These are phyloP conservation scores for Cenococcum geophilum DNA, from an alignment of 495 filamentous ascomycete genomes.

Conservation along the genomic window DNA sequence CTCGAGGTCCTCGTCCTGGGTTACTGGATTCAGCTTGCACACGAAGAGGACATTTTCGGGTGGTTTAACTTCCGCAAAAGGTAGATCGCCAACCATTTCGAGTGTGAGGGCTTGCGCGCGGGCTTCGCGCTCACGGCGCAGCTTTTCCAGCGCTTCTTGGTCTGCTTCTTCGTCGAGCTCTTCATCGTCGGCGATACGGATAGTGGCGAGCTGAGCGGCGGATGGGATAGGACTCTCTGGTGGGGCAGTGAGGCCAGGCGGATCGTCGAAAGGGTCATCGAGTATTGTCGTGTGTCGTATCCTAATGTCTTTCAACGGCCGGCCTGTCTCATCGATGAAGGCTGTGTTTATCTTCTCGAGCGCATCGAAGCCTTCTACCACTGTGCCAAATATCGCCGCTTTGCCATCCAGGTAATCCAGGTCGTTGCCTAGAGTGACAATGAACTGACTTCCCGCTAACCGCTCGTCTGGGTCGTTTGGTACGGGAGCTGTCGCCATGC, in stretches of 20 bases:
- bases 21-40: constrained; percentile 97
- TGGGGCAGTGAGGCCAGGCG: constrained; percentile 65
- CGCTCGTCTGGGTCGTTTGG: constrained; percentile 72
- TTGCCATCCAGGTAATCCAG: constrained; percentile 86
- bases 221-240: constrained; percentile 74
- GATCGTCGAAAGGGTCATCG: constrained; percentile 84
- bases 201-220: constrained; percentile 80
- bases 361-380: constrained; percentile 87
- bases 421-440: constrained; percentile 80
- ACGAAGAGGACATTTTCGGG: constrained; percentile 97
- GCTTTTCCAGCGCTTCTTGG: constrained; percentile 69
- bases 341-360: constrained; percentile 88
- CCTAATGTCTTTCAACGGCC: constrained; percentile 84
- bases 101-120: constrained; percentile 89
- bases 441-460: constrained; percentile 80
- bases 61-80: constrained; percentile 95
- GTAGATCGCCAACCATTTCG: constrained; percentile 96
- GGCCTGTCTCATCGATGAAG: constrained; percentile 75
- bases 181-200: constrained; percentile 87
- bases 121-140: constrained; percentile 82
- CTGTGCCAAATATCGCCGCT: constrained; percentile 87
- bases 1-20: constrained; percentile 88
- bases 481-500: constrained; percentile 82
- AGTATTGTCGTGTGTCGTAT: constrained; percentile 86
- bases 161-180: constrained; percentile 69